These are phyloP conservation scores for Sanghuangporus baumii DNA, from an alignment of 1,284 basidiomycete genomes.

Conservation along the genomic window DNA sequence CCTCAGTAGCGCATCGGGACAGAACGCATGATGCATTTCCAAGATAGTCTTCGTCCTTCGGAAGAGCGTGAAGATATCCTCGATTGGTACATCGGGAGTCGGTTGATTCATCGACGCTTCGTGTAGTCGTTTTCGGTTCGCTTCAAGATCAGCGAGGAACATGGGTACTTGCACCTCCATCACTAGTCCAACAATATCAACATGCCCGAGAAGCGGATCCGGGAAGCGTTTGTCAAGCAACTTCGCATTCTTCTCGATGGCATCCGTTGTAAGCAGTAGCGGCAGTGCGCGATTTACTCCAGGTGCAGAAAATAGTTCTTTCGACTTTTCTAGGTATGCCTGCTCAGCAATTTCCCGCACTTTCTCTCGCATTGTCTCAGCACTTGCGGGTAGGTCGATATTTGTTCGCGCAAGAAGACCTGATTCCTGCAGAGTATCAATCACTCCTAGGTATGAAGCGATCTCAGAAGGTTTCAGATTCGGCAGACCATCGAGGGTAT, in stretches of 20 bases:
- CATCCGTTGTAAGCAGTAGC: conserved; percentile 77
- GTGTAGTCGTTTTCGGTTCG: conserved; percentile 62
- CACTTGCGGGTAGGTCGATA: conserved; percentile 56
- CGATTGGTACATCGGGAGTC: conserved; percentile 74
- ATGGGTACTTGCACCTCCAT: conserved; percentile 71
- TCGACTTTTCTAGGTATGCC: conserved; percentile 66
- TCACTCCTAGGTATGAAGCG: conserved; percentile 56
- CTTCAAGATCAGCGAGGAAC: conserved; percentile 73
- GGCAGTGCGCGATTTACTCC: conserved; percentile 78
- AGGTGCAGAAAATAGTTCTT: conserved; percentile 58
- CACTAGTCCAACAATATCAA: conserved; percentile 79
- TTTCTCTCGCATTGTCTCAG: conserved; percentile 66
- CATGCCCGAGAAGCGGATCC: conserved; percentile 67
- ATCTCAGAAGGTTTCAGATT: conserved; percentile 66
- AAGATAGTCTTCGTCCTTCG: conserved; percentile 67
- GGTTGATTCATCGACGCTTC: conserved; percentile 77
- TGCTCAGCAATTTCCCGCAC: conserved; percentile 65
- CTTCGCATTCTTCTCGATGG: conserved; percentile 85
- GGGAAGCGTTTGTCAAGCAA: conserved; percentile 81
- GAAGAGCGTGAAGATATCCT: conserved; percentile 87
- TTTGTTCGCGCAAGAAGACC: conserved; percentile 63
- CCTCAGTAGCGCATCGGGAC: conserved; percentile 51
- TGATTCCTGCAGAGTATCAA: conserved; percentile 69
- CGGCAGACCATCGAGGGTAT: conserved; percentile 72
- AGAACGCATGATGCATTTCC: conserved; percentile 79